Evolutionary conservation across 331 rosid genomes (phyloP).

Genomic region (Saraca asoca): DNA sequence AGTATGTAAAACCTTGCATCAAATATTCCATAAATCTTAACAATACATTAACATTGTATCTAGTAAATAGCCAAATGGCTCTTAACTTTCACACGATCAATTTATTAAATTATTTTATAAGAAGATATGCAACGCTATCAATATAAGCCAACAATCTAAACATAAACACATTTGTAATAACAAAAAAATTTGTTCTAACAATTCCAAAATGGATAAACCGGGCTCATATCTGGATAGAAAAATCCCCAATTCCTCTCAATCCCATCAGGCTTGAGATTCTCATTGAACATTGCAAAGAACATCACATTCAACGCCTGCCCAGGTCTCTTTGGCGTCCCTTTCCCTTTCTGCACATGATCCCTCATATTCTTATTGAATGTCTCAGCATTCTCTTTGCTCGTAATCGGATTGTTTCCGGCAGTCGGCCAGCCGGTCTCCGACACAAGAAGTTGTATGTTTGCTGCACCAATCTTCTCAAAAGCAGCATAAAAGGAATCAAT

Average conservation of each 20-base stretch:
- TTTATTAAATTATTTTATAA: too few relatives aligned
- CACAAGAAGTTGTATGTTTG: slow-evolving; percentile 13
- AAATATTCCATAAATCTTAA: too few relatives aligned
- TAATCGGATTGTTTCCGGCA: slow-evolving; percentile 6
- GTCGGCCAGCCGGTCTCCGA: slow-evolving; percentile 43
- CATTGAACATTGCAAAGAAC: slow-evolving; percentile 29
- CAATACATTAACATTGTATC: too few relatives aligned
- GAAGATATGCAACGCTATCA: too few relatives aligned
- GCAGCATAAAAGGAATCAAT: slow-evolving; percentile 33
- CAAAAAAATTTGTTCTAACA: too few relatives aligned
- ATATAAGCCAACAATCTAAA: too few relatives aligned
- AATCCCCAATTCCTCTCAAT: slow-evolving; percentile 19
- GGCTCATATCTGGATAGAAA: slow-evolving; percentile 21
- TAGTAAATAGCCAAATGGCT: too few relatives aligned
- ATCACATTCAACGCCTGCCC: slow-evolving; percentile 13
- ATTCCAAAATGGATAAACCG: not conserved
- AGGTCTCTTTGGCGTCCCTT: slow-evolving; percentile 33
- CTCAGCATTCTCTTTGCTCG: slow-evolving; percentile 12
- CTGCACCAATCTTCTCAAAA: slow-evolving; percentile 1
- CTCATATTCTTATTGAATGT: slow-evolving; percentile 27
- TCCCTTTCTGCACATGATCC: not conserved
- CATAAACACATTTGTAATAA: too few relatives aligned
- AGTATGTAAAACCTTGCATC: too few relatives aligned
- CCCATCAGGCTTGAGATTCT: slow-evolving; percentile 1
- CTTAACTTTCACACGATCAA: too few relatives aligned